Evolutionary conservation across 768 basidiomycete genomes (phyloP).

Genomic region (Suillus spraguei): DNA sequence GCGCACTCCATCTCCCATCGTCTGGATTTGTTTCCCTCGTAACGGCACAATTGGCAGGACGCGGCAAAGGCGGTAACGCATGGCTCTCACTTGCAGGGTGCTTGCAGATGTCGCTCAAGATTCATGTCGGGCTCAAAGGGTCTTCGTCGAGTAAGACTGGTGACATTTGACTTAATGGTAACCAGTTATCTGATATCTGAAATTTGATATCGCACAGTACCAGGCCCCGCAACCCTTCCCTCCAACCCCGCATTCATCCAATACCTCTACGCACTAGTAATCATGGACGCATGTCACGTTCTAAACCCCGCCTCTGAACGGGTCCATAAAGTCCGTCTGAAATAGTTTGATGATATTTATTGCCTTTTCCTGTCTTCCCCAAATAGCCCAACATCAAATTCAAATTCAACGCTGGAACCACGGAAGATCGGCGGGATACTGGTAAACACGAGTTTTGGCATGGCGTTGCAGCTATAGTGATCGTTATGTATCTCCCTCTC

Average conservation of each 20-base stretch:
- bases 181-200: background rate
- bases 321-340: conserved; percentile 69
- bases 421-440: conserved; percentile 90
- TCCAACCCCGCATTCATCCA: conserved; percentile 88
- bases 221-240: conserved; percentile 31
- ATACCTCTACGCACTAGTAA: conserved; percentile 88
- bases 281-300: conserved; percentile 79
- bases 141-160: conserved; percentile 12
- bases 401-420: conserved; percentile 39
- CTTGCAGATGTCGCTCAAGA: conserved; percentile 59
- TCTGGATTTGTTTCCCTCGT: no score
- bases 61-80: no score
- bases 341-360: conserved; percentile 99
- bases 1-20: conserved; percentile 71
- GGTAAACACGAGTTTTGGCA: conserved; percentile 86
- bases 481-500: conserved; percentile 62
- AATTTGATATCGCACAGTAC: background rate
- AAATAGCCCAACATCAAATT: conserved; percentile 23
- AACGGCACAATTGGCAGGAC: no score
- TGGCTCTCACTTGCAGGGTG: conserved; percentile 87
- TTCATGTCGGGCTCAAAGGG: conserved; percentile 24
- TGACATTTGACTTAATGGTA: no score
- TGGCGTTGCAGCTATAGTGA: conserved; percentile 72
- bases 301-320: conserved; percentile 46
- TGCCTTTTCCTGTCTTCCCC: conserved; percentile 60